Base-by-base conservation (phyloP, 345 rosid species). In the Brassica juncea region DNA sequence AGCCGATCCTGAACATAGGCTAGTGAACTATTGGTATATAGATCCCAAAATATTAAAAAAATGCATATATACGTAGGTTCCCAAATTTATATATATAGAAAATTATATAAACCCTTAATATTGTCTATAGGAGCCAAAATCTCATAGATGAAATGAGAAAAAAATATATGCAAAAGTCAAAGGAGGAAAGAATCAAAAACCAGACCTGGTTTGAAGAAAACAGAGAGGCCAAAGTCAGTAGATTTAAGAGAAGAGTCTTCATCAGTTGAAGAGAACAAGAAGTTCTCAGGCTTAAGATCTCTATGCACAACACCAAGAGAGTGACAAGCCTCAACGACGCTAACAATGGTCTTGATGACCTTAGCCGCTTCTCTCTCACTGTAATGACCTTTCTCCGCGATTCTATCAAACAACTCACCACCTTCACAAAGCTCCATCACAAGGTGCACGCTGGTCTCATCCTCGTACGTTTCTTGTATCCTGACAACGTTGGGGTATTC, bases 391-490 rank as follows among this genome's bases (percentile, higher is more conserved):
- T 76, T 89, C 75, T 81, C 65, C 2, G 87, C 90, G 9, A 91
- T 89, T 82, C 94, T 86, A 68, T 89, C 94, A 68, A 91, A 91
- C 69, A 91, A 82, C 80, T 89, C 97, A 34, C 97, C 93, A 0
- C 93, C 96, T 68, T 86, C 88, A 9, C 96, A 91, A 2, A 91
- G 83, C 84, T 91, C 97, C 97, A 91, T 91, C n/a, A 91, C 92
- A 70, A 91, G 65, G 55, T 91, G 97, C 21, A 91, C 92, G 63
- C 65, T 82, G 5, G 28, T 25, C 3, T 68, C 32, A 12, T 83
- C 89, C 83, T 86, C 97, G 42, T 85, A 91, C 2, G 94, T 83
- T 0, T 80, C 84, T 8, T 82, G 77, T 69, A 92, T 88, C 54
- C 89, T 77, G 58, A 92, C 94, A 74, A 92, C 89, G 81, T 87